A percentile compares a stretch with the other conserved stretches of the same genome.
Evolutionary conservation across 768 basidiomycete genomes (phyloP).

Genomic region (Collybiopsis luxurians): DNA sequence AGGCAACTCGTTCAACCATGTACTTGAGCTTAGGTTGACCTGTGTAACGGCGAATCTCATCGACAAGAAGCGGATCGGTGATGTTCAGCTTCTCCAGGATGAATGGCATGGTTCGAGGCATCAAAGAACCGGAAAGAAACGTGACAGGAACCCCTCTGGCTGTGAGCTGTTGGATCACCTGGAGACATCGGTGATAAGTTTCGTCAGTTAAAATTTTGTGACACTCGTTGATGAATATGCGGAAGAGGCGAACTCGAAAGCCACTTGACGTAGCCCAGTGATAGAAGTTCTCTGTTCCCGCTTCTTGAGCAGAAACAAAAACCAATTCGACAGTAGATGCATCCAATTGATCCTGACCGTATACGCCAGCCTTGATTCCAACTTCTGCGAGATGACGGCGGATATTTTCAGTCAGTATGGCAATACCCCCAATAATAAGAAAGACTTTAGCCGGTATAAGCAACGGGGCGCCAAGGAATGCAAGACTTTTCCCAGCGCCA

Average conservation of each 20-base stretch:
- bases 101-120: background rate
- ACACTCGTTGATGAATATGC: background rate
- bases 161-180: background rate
- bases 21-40: background rate
- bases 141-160: background rate
- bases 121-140: background rate
- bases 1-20: background rate
- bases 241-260: background rate
- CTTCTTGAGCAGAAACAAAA: slow-evolving; percentile 1
- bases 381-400: background rate
- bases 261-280: background rate
- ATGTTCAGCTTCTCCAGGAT: background rate
- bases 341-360: background rate
- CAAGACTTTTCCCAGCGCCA: background rate
- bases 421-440: background rate
- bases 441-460: background rate
- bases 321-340: background rate
- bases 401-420: background rate
- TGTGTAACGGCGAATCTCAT: background rate
- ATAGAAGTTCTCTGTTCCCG: background rate
- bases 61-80: background rate
- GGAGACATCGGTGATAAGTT: background rate
- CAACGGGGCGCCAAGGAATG: slow-evolving; percentile 1
- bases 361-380: background rate
- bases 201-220: background rate